Evolutionary conservation across 768 basidiomycete genomes (phyloP).

Genomic region (Hemileccinum rubropunctum): DNA sequence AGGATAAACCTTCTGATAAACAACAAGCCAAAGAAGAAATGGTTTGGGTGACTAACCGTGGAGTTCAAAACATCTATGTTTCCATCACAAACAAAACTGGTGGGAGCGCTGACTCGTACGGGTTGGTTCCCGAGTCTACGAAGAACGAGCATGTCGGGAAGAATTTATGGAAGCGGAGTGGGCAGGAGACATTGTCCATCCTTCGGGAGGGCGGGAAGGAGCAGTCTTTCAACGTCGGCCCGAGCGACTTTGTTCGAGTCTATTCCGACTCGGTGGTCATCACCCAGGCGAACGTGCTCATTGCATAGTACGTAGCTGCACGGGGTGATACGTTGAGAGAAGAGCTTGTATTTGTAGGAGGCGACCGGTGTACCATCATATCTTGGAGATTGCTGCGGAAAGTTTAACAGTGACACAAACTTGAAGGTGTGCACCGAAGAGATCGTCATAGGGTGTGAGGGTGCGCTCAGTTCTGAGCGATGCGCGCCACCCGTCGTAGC

Average conservation of each 20-base stretch:
- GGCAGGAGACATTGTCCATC: slow-evolving; percentile 8
- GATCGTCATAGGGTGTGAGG: too few species aligned
- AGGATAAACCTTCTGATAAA: too few species aligned
- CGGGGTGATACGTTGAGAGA: too few species aligned
- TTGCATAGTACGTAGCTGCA: too few species aligned
- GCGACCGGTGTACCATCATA: too few species aligned
- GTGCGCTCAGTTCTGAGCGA: too few species aligned
- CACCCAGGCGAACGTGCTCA: slow-evolving; percentile 7
- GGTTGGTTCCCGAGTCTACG: neutral
- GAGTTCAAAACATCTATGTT: neutral
- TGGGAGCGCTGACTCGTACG: neutral
- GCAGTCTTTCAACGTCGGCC: slow-evolving; percentile 9
- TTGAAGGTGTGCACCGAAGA: too few species aligned
- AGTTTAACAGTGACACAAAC: too few species aligned
- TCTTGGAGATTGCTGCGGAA: too few species aligned
- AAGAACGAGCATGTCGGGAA: neutral
- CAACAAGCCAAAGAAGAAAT: neutral
- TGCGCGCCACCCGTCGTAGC: too few species aligned
- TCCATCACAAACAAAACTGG: slow-evolving; percentile 8
- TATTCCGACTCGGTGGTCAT: slow-evolving; percentile 10
- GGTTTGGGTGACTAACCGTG: slow-evolving; percentile 20
- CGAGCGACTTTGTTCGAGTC: slow-evolving; percentile 15
- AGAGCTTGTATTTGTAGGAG: too few species aligned
- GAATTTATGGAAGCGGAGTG: slow-evolving; percentile 10
- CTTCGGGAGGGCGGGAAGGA: slow-evolving; percentile 7